Evolutionary conservation across 495 filamentous ascomycete genomes (phyloP).

Genomic region (Penicillium taxi): DNA sequence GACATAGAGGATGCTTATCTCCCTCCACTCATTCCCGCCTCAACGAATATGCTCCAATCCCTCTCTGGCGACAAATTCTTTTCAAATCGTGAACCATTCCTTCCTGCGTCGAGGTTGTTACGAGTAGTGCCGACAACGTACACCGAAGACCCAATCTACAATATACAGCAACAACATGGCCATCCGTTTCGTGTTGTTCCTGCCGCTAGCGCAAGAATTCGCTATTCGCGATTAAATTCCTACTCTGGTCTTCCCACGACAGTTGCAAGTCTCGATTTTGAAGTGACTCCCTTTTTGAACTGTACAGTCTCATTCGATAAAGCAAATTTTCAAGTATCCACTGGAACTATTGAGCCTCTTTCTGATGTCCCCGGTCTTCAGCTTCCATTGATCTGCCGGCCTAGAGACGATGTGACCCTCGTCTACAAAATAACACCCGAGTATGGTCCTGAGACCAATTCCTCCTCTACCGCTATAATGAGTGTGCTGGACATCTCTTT

Average conservation of each 20-base stretch:
- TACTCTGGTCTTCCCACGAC: slow-evolving; percentile 56
- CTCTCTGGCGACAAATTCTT: slow-evolving; percentile 63
- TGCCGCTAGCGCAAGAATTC: slow-evolving; percentile 73
- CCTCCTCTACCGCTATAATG: slow-evolving; percentile 38
- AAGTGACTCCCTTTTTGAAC: slow-evolving; percentile 75
- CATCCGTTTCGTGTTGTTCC: slow-evolving; percentile 67
- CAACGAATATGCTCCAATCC: slow-evolving; percentile 73
- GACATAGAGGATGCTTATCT: slow-evolving; percentile 63
- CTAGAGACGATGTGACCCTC: slow-evolving; percentile 78
- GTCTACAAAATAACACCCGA: slow-evolving; percentile 69
- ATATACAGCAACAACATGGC: slow-evolving; percentile 51
- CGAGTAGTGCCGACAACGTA: slow-evolving; percentile 62
- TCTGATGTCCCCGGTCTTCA: slow-evolving; percentile 48
- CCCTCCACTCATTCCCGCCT: slow-evolving; percentile 63
- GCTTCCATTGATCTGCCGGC: slow-evolving; percentile 62
- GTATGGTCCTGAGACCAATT: slow-evolving; percentile 46
- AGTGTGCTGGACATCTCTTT: slow-evolving; percentile 57
- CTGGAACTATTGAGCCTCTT: slow-evolving; percentile 62
- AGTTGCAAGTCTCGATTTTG: slow-evolving; percentile 77
- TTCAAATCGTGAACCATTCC: slow-evolving; percentile 55
- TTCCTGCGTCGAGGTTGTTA: slow-evolving; percentile 73
- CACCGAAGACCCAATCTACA: slow-evolving; percentile 53
- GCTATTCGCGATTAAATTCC: slow-evolving; percentile 66
- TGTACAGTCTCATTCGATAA: slow-evolving; percentile 62
- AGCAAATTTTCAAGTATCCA: slow-evolving; percentile 55